Evolutionary conservation across 2,329 filamentous ascomycete species (phyloP).

Genomic region (Coniochaeta ligniaria): DNA sequence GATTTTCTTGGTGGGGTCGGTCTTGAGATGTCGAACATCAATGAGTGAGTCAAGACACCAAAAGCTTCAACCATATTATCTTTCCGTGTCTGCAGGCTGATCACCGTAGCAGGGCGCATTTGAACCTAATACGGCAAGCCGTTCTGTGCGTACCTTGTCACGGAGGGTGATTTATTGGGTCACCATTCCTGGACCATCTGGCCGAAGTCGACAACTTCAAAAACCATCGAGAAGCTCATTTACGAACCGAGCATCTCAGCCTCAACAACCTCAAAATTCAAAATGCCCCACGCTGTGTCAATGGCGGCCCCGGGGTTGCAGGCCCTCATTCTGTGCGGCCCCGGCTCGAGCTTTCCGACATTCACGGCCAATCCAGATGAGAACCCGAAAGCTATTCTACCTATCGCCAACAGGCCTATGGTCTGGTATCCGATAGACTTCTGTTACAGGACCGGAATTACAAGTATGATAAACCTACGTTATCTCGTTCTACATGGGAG

Average conservation of each 20-base stretch:
- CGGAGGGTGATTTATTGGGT: background rate
- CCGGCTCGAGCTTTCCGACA: slow-evolving; percentile 73
- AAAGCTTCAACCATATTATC: no score
- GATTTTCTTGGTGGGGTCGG: background rate
- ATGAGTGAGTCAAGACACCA: slow-evolving; percentile 2
- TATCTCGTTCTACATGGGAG: background rate
- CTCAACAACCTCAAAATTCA: slow-evolving; percentile 32
- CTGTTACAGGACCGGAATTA: slow-evolving; percentile 74
- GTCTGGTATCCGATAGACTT: slow-evolving; percentile 86
- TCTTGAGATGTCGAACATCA: background rate
- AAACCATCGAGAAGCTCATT: background rate
- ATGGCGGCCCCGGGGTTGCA: slow-evolving; percentile 73
- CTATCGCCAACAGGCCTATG: slow-evolving; percentile 81
- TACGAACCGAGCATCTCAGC: background rate
- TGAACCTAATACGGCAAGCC: background rate
- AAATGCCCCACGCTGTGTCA: slow-evolving; percentile 69
- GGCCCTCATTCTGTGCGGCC: slow-evolving; percentile 76
- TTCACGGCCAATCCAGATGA: slow-evolving; percentile 76
- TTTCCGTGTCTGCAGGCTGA: no score
- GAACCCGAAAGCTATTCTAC: slow-evolving; percentile 73
- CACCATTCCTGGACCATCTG: background rate
- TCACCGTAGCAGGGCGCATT: no score
- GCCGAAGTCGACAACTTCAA: background rate
- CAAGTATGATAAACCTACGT: slow-evolving; percentile 37
- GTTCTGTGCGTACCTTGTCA: background rate